Conservation (phyloP, 2,329 filamentous ascomycete species). For the Hortaea werneckii region DNA sequence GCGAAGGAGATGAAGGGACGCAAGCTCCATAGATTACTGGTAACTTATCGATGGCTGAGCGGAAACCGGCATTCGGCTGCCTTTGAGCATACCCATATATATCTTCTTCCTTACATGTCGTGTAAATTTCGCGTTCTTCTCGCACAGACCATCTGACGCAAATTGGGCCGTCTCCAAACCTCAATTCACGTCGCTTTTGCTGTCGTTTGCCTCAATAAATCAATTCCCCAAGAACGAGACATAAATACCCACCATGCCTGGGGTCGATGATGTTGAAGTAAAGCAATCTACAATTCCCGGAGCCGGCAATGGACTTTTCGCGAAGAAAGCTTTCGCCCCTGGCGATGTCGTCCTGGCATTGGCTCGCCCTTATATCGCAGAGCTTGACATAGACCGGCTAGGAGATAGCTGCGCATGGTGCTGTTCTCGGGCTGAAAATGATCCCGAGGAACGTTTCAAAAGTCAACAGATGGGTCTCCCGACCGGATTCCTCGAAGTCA, state of each 20-base stretch:
- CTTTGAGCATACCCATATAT: no score
- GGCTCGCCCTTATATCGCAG: conserved; percentile 43
- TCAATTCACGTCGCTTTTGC: no score
- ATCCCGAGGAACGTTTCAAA: conserved; percentile 17
- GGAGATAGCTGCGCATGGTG: conserved; percentile 49
- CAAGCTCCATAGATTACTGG: background rate
- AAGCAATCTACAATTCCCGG: conserved; percentile 13
- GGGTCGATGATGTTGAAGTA: conserved; percentile 11
- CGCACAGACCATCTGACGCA: background rate
- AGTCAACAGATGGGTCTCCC: conserved; percentile 26
- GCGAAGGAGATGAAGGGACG: background rate
- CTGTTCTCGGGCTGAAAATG: conserved; percentile 25
- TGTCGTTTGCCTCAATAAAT: no score
- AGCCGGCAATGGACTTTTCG: conserved; percentile 46
- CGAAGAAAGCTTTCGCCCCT: conserved; percentile 35
- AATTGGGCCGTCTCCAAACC: background rate
- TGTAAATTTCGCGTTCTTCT: background rate
- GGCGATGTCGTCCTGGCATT: conserved; percentile 42
- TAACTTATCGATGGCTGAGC: no score
- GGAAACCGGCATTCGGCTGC: no score
- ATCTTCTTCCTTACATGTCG: no score
- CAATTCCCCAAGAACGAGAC: no score
- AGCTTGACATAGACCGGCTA: conserved; percentile 43
- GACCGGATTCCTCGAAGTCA: conserved; percentile 27
- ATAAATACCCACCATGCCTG: background rate